Percentiles rank a stretch among this genome's conserved stretches.
These are phyloP conservation scores for Eucalyptus shirleyi DNA, from an alignment of 345 rosid genomes.

Conservation along the genomic window DNA sequence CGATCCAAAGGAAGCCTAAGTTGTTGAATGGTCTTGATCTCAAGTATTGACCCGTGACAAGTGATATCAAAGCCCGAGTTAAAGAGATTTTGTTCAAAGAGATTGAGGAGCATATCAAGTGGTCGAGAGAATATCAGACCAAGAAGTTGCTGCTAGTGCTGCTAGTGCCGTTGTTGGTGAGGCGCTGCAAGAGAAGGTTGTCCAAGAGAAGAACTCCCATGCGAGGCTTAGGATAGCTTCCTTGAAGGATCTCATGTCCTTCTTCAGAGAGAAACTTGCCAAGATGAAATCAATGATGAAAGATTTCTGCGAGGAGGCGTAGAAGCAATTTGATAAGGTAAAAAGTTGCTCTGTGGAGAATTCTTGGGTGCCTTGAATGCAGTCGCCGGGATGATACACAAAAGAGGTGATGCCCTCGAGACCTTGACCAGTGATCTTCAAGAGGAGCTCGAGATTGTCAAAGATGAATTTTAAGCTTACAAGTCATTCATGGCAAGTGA, in stretches of 20 bases:
- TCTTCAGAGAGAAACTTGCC: neutral
- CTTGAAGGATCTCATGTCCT: neutral
- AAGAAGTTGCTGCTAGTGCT: neutral
- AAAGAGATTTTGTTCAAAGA: neutral
- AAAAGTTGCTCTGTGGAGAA: neutral
- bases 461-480: neutral
- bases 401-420: neutral
- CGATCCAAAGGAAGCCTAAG: neutral
- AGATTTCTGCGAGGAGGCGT: neutral
- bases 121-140: neutral
- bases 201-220: neutral
- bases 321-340: neutral
- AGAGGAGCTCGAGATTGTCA: neutral
- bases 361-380: neutral
- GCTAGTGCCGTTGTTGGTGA: neutral
- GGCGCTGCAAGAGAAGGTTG: neutral
- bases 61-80: neutral
- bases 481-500: neutral
- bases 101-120: neutral
- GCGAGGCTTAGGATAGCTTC: neutral
- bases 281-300: neutral
- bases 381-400: neutral
- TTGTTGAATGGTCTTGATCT: neutral
- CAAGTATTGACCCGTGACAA: neutral
- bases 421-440: neutral